Evolutionary conservation across 352 stramenopile genomes (phyloP).

Genomic region (Phytopythium sindhum): DNA sequence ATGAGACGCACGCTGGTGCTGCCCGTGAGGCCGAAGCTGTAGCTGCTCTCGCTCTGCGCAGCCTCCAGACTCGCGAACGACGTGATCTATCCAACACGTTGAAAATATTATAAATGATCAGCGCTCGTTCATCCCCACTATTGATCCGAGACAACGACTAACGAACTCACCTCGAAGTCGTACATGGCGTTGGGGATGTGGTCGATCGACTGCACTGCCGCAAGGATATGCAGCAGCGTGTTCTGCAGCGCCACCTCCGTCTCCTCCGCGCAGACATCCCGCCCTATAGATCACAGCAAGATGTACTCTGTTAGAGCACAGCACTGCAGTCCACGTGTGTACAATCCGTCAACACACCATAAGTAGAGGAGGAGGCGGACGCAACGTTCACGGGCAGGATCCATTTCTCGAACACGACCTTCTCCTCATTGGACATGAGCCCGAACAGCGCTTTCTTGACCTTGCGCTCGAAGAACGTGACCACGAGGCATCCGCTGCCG

Average conservation of each 20-base stretch:
- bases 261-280: constrained; percentile 47
- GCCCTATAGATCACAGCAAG: constrained; percentile 16
- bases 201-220: constrained; percentile 72
- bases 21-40: constrained; percentile 25
- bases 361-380: constrained; percentile 33
- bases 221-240: constrained; percentile 66
- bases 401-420: constrained; percentile 86
- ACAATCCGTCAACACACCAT: constrained; percentile 23
- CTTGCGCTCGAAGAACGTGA: constrained; percentile 79
- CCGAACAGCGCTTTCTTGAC: constrained; percentile 83
- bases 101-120: not conserved
- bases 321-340: no score
- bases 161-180: constrained; percentile 60
- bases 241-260: constrained; percentile 70
- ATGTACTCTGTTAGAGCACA: constrained; percentile 1
- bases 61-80: constrained; percentile 48
- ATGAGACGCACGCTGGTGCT: constrained; percentile 43
- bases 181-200: constrained; percentile 83
- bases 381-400: constrained; percentile 63
- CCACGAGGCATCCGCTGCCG: constrained; percentile 46
- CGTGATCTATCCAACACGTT: constrained; percentile 25
- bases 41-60: constrained; percentile 38
- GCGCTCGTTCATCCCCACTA: not conserved
- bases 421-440: constrained; percentile 84
- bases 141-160: not conserved